Evolutionary conservation across 2,329 filamentous ascomycete species (phyloP), one percentile per base, ranked within the genome.

Genomic region (Pseudogymnoascus sp.): DNA sequence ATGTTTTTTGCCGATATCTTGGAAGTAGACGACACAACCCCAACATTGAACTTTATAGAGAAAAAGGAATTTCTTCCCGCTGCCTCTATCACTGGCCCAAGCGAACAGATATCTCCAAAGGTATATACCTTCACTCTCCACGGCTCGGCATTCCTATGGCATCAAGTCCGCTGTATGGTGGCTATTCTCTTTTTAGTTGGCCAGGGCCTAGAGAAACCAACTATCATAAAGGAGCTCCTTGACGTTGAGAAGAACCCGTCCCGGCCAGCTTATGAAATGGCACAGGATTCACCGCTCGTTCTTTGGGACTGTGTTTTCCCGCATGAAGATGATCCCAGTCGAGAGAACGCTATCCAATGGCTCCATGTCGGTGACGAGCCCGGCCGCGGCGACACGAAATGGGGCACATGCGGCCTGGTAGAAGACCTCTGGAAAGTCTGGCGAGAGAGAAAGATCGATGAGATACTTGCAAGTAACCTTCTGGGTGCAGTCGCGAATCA

Each of bases 261-360:
- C n/a, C 87, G 88, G 67, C 95, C 95, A 1, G 85, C 84, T 66
- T 99, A 97, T 77, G 85, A 89, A 71, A 96, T 99, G 86, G 95
- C 95, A 0, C 87, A 88, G 60, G 93, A 97, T 73, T 84, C 87
- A 26, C 93, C 95, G 1, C 83, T 99, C 8, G 95, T 97, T 15
- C 83, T 99, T 5, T 97, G 93, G 93, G 91, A 97, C 76, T 97
- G 93, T 76, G 82, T 96, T 35, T 99, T 97, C 75, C 91, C 91
- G 0, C 77, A 77, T 50, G 71, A 80, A 64, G 75, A 76, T 28
- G 71, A 75, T 44, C 68, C 70, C 11, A 68, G 74, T 61, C 70
- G 80, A 26, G 76, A 80, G 42, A 87, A 95, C 73, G 80, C 82
- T 0, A 73, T 97, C 63, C 74, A 86, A 17, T 99, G 95, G 93